Base-by-base conservation (phyloP, 495 filamentous ascomycete species). In the Tuber indicum region DNA sequence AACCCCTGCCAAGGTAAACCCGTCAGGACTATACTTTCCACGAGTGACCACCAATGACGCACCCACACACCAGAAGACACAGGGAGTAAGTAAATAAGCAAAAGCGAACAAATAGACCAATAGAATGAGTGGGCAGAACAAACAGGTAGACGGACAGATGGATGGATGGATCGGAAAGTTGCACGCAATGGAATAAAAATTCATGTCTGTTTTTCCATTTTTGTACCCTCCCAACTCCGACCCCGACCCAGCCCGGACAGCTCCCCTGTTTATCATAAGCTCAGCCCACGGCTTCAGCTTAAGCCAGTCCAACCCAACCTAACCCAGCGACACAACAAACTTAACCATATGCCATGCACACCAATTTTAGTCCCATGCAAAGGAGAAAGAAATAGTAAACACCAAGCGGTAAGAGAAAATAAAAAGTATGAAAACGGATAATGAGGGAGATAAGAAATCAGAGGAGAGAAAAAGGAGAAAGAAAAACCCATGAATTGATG, bases 381-480 rank as follows among this genome's bases (percentile, higher is more conserved):
- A 66, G 74, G 47, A 52, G 76, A 23, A 36, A 70, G 72, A 26
- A 72, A 66, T 42, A 70, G 69, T 76, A 71, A 77, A 47, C 62
- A 72, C 74, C 47, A 42, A 74, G 66, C 58, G 47, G 45, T 23
- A 26, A 62, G 70, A 70, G 70, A 75, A 80, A 23, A 69, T 58
- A 49, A n/a, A 69, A 76, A 75, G 71, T 46, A 26, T 16, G n/a
- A 58, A 73, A 41, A 71, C 62, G 46, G 43, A 47, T 26, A 47
- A 47, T 26, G 52, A 43, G 23, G 23, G 23, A 52, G 6, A 62
- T 32, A 62, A 62, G n/a, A 1, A 32, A 32, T 14, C 5, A 62
- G 52, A 62, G 9, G 9, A 16, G 4, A 16, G 8, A 58, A 58
- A 62, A 62, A 32, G 4, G 52, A 58, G n/a, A 32, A 62, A 62